Conservation (phyloP, 129 eudicot species). For the Silybum marianum region DNA sequence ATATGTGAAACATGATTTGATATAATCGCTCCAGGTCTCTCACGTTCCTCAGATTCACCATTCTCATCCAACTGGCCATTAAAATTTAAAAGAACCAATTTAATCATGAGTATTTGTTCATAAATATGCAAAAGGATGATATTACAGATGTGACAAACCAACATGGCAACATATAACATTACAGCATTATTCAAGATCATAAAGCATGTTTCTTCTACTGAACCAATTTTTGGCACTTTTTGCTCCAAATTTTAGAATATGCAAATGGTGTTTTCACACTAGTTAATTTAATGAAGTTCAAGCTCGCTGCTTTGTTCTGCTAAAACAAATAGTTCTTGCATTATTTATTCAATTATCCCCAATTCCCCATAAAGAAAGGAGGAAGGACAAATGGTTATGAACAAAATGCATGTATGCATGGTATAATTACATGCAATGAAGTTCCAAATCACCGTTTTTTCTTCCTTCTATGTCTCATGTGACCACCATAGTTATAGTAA, state of each 20-base stretch:
- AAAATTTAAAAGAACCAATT: conserved; percentile 1
- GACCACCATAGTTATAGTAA: not conserved
- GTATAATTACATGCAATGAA: not conserved
- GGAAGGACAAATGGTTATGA: not conserved
- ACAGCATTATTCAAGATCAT: not conserved
- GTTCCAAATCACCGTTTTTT: not conserved
- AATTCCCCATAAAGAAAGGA: not conserved
- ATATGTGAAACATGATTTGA: conserved; percentile 93
- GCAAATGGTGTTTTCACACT: not conserved
- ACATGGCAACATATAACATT: too few species aligned
- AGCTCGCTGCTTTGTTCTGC: not conserved
- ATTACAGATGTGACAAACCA: too few species aligned
- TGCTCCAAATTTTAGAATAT: not conserved
- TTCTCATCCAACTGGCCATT: conserved; percentile 39
- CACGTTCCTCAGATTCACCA: conserved; percentile 50
- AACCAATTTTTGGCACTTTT: not conserved
- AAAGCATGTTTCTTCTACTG: not conserved
- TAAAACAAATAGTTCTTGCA: not conserved
- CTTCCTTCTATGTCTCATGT: not conserved
- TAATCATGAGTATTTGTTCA: conserved; percentile 2
- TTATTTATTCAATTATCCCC: not conserved
- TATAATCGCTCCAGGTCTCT: conserved; percentile 78
- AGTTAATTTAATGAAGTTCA: not conserved
- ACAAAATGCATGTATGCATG: not conserved
- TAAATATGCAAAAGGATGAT: not conserved